These are phyloP conservation scores for Ustilago esculenta DNA, from an alignment of 1,284 basidiomycete species.

Conservation along the genomic window DNA sequence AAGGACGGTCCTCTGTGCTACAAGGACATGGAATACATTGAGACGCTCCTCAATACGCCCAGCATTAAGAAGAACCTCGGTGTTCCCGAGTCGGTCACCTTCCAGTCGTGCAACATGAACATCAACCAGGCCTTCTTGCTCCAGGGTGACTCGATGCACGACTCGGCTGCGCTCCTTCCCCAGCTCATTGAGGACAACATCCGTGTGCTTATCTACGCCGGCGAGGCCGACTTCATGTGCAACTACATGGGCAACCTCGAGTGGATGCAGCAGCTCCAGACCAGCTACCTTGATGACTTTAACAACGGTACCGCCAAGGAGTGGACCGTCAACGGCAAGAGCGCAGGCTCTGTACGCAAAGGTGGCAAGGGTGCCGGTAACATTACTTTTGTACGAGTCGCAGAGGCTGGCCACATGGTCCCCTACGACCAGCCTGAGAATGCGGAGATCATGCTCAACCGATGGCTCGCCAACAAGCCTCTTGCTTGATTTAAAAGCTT, in stretches of 20 bases:
- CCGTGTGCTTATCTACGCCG: slow-evolving; percentile 82
- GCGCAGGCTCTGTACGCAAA: slow-evolving; percentile 51
- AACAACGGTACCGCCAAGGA: slow-evolving; percentile 47
- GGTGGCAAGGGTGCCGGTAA: slow-evolving; percentile 62
- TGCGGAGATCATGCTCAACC: slow-evolving; percentile 73
- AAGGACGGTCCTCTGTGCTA: slow-evolving; percentile 73
- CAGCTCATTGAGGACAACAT: slow-evolving; percentile 80
- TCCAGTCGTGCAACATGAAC: slow-evolving; percentile 70
- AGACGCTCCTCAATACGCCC: slow-evolving; percentile 67
- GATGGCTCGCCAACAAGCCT: slow-evolving; percentile 71
- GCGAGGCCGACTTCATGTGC: slow-evolving; percentile 80
- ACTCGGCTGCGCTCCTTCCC: slow-evolving; percentile 78
- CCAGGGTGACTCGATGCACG: slow-evolving; percentile 81
- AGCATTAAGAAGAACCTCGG: slow-evolving; percentile 80
- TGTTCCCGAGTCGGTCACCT: slow-evolving; percentile 73
- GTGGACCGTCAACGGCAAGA: slow-evolving; percentile 52
- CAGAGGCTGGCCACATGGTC: slow-evolving; percentile 64
- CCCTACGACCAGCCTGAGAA: slow-evolving; percentile 84
- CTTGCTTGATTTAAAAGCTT: slow-evolving; percentile 35
- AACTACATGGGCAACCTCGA: slow-evolving; percentile 62
- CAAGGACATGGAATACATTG: slow-evolving; percentile 73
- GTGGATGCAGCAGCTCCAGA: slow-evolving; percentile 60
- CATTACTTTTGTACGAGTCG: slow-evolving; percentile 52
- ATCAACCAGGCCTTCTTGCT: slow-evolving; percentile 77
- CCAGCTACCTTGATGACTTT: slow-evolving; percentile 54